These are phyloP conservation scores for Endocarpon pusillum DNA, from an alignment of 495 filamentous ascomycete species.

Conservation along the genomic window DNA sequence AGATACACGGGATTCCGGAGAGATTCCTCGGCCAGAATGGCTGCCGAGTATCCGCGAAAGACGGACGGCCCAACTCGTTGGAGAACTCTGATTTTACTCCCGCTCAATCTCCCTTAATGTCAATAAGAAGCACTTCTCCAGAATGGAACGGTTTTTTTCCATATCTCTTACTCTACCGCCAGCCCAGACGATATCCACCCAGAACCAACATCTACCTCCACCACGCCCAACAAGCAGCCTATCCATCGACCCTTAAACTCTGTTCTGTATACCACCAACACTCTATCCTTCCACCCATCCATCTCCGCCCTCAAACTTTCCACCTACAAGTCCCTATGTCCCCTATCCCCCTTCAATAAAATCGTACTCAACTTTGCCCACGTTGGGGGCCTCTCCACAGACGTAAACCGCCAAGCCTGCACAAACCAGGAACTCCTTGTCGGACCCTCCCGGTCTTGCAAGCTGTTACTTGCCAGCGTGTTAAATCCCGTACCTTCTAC, in stretches of 20 bases:
- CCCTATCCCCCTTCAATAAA: conserved; percentile 27
- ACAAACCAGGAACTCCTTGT: conserved; percentile 83
- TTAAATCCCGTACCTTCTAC: too few species aligned
- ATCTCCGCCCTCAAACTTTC: conserved; percentile 1
- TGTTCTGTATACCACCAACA: too few species aligned
- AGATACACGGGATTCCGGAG: conserved; percentile 50
- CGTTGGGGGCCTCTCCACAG: conserved; percentile 75
- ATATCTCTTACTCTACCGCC: not conserved
- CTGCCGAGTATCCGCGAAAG: conserved; percentile 45
- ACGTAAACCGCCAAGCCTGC: conserved; percentile 86
- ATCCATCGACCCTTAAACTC: too few species aligned
- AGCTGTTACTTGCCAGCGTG: conserved; percentile 34
- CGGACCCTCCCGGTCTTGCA: conserved; percentile 52
- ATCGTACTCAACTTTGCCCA: conserved; percentile 96
- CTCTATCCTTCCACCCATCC: too few species aligned
- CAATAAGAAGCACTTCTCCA: conserved; percentile 29
- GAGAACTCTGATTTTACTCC: too few species aligned
- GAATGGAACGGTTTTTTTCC: conserved; percentile 24
- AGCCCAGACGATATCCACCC: too few species aligned
- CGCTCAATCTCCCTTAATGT: too few species aligned
- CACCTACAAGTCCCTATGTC: not conserved
- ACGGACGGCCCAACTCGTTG: too few species aligned
- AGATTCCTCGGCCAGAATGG: conserved; percentile 52
- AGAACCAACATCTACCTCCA: too few species aligned
- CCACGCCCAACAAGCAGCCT: too few species aligned